Base-by-base conservation (phyloP, 2,329 filamentous ascomycete species). In the Monilinia fructigena region DNA sequence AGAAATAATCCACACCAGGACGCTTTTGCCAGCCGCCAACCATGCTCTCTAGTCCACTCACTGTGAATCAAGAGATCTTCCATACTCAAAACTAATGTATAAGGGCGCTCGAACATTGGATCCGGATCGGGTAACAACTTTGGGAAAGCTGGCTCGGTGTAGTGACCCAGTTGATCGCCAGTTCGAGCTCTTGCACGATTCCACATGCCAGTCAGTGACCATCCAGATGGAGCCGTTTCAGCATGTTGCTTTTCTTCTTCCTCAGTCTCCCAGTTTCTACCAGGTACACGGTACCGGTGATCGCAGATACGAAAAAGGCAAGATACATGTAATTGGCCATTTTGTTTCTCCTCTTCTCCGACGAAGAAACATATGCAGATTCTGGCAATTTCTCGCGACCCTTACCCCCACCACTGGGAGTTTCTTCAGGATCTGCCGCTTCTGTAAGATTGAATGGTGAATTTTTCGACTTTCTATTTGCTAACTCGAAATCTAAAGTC, bases 11-110 rank as follows among this genome's bases (percentile, higher is more conserved):
- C 69, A 96, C 86, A 55, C 95, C 95, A 47, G 95, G 95, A 60
- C 95, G 87, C 82, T 99, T 99, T 99, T 38, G 95, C 95, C 69
- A 96, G 85, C 72, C 94, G 88, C 93, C 95, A 99, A 67, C 95
- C 95, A 76, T 97, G 90, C 77, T 98, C 92, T 66, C 94, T 87
- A 31, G 88, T 86, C 95, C 95, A 99, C 77, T 97, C 92, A 75
- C 91, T 96, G 80, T 97, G 94, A 40, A 99, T 87, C 64, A 99
- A 85, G 74, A 99, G 85, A 77, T 99, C 94, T 77, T 99, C 95
- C 74, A 99, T 81, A 77, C 91, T 95, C 73, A 99, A 82, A 40
- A 96, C 94, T 40, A 99, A 83, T 0, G 95, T 98, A 79, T 97
- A 97, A 12, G 94, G 94, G 58, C 91, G 90, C 72, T 90, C 88